phyloP scores from a whole-genome alignment of 768 basidiomycete species.

The Coprinopsis strossmayeri region DNA sequence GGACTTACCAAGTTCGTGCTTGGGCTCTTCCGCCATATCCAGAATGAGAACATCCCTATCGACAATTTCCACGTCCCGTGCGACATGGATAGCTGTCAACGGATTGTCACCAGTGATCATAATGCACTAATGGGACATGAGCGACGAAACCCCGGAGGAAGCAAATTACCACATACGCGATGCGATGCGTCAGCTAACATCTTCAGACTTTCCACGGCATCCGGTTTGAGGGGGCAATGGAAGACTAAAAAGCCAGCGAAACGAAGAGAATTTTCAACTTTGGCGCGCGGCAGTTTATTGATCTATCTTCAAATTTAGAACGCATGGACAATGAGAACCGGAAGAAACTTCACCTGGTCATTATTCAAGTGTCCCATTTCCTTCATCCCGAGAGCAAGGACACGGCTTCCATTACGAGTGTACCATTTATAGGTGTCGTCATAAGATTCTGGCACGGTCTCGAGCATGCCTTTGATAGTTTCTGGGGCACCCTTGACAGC shows the following conservation, averaged over 20 bases:
- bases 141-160: not conserved
- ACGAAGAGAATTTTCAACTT: conserved; percentile 67
- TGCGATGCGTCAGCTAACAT: conserved; percentile 97
- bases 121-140: conserved; percentile 58
- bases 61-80: conserved; percentile 93
- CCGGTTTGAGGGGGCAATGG: conserved; percentile 94
- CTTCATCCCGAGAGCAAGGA: conserved; percentile 87
- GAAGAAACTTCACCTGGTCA: conserved; percentile 56
- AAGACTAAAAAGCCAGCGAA: conserved; percentile 99
- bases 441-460: conserved; percentile 65
- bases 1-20: conserved; percentile 55
- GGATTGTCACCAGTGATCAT: conserved; percentile 99
- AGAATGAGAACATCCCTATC: conserved; percentile 93
- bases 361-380: conserved; percentile 63
- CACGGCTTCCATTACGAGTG: conserved; percentile 88
- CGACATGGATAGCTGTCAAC: conserved; percentile 93
- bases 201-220: conserved; percentile 85
- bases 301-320: conserved; percentile 44
- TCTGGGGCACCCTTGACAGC: conserved; percentile 97
- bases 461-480: conserved; percentile 87
- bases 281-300: conserved; percentile 77
- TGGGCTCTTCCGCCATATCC: conserved; percentile 79
- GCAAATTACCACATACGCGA: conserved; percentile 51
- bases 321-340: too few species aligned
- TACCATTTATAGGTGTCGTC: conserved; percentile 95